A percentile compares a stretch with the other conserved stretches of the same genome.
phyloP scores from a whole-genome alignment of 306 rosid species.

The Prinsepia uniflora region DNA sequence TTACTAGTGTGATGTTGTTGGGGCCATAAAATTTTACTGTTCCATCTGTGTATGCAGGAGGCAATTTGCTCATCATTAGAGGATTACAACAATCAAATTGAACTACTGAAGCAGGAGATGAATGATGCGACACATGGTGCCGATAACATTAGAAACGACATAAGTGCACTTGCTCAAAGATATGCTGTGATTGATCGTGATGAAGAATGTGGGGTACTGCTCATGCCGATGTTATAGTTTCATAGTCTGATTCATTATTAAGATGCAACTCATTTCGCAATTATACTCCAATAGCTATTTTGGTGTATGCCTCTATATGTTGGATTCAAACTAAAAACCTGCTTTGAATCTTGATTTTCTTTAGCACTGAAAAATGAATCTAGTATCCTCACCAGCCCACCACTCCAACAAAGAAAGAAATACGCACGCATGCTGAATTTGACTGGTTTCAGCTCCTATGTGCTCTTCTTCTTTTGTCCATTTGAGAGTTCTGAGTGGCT shows the following conservation, averaged over 20 bases:
- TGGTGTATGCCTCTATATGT: background rate
- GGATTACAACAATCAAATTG: conserved; percentile 98
- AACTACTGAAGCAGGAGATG: conserved; percentile 90
- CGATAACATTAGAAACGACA: conserved; percentile 92
- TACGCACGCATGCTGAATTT: background rate
- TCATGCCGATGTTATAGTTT: conserved; percentile 26
- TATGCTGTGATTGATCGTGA: conserved; percentile 91
- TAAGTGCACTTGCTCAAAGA: conserved; percentile 97
- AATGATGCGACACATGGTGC: conserved; percentile 98
- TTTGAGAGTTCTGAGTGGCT: conserved; percentile 8
- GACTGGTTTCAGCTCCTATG: background rate
- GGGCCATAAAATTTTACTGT: conserved; percentile 5
- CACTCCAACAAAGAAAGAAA: background rate
- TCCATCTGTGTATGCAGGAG: conserved; percentile 49
- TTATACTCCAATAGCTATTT: background rate
- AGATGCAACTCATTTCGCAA: background rate
- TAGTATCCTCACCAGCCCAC: background rate
- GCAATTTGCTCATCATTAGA: conserved; percentile 92
- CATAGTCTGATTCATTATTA: background rate
- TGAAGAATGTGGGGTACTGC: conserved; percentile 90
- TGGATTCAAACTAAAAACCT: no score
- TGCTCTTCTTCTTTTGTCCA: background rate
- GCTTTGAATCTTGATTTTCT: no score
- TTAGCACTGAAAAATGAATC: background rate
- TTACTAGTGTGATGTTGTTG: background rate